A percentile compares a stretch with the other conserved stretches of the same genome.
These are phyloP conservation scores for Xerocomus minutiporus DNA, from an alignment of 1,284 basidiomycete genomes.

Conservation along the genomic window DNA sequence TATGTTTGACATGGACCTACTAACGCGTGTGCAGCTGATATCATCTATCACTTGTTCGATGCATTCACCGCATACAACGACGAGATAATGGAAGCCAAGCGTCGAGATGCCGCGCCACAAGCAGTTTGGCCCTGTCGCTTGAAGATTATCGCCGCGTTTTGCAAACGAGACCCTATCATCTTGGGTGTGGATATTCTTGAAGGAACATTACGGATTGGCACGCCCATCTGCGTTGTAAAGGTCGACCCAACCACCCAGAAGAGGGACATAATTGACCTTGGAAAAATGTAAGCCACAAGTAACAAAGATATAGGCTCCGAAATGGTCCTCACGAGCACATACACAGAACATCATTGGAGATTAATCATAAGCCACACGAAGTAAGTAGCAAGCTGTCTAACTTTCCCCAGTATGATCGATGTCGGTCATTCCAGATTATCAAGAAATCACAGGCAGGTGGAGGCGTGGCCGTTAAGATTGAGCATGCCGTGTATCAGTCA, in stretches of 20 bases:
- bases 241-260: slow-evolving; percentile 81
- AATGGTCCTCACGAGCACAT: slow-evolving; percentile 9
- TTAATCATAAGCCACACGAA: slow-evolving; percentile 84
- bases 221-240: slow-evolving; percentile 93
- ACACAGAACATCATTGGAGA: slow-evolving; percentile 84
- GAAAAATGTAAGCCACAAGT: slow-evolving; percentile 75
- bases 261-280: slow-evolving; percentile 87
- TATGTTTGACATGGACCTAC: neutral
- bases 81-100: slow-evolving; percentile 90
- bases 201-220: slow-evolving; percentile 89
- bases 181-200: slow-evolving; percentile 96
- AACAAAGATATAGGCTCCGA: slow-evolving; percentile 1
- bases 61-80: slow-evolving; percentile 96
- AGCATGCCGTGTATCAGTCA: slow-evolving; percentile 94
- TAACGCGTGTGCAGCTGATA: slow-evolving; percentile 62
- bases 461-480: slow-evolving; percentile 98
- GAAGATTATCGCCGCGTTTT: slow-evolving; percentile 89
- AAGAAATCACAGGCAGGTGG: slow-evolving; percentile 92
- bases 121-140: slow-evolving; percentile 97
- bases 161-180: slow-evolving; percentile 97
- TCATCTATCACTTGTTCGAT: slow-evolving; percentile 99
- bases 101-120: slow-evolving; percentile 86
- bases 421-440: slow-evolving; percentile 57
- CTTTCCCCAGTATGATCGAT: slow-evolving; percentile 1
- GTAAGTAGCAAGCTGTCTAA: slow-evolving; percentile 37